Percentiles rank a stretch among this genome's conserved stretches.
Conservation (phyloP, 805 yeast genomes). For the Blastobotrys peoriensis region DNA sequence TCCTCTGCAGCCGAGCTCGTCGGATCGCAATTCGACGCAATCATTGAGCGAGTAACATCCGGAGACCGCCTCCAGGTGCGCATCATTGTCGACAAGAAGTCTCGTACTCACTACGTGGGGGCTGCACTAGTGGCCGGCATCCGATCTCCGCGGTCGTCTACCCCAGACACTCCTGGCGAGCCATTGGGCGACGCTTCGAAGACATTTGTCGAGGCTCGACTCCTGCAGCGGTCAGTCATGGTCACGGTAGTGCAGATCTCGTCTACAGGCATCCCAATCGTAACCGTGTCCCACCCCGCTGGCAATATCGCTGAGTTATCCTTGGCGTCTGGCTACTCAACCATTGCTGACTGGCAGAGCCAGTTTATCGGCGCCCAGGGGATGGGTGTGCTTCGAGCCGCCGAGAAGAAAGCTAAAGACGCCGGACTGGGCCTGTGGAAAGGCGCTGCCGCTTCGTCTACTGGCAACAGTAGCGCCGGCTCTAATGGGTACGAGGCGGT, state of each 20-base stretch:
- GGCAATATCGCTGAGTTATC: conserved; percentile 69
- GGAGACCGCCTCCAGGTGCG: conserved; percentile 76
- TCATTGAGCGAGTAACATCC: conserved; percentile 68
- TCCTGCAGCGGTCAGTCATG: conserved; percentile 55
- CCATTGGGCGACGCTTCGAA: conserved; percentile 65
- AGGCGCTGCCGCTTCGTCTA: conserved; percentile 25
- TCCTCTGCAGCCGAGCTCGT: conserved; percentile 12
- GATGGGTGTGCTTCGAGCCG: conserved; percentile 57
- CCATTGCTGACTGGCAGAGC: conserved; percentile 77
- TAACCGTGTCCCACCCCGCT: conserved; percentile 60
- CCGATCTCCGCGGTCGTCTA: conserved; percentile 62
- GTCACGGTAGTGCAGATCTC: conserved; percentile 55
- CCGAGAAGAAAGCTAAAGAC: conserved; percentile 56
- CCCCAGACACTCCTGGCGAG: conserved; percentile 36
- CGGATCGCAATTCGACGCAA: conserved; percentile 37
- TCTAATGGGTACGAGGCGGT: conserved; percentile 50
- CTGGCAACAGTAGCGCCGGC: conserved; percentile 30
- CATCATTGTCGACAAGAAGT: conserved; percentile 39
- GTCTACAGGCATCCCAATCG: conserved; percentile 38
- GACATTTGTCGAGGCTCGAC: conserved; percentile 53
- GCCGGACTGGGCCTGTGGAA: conserved; percentile 56
- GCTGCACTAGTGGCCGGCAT: conserved; percentile 70
- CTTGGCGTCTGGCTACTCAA: conserved; percentile 64
- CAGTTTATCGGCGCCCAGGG: conserved; percentile 54
- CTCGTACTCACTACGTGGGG: conserved; percentile 43